Percentiles rank a stretch among this genome's conserved stretches.
Conservation (phyloP, 495 filamentous ascomycete genomes). For the Symbiotaphrina buchneri region DNA sequence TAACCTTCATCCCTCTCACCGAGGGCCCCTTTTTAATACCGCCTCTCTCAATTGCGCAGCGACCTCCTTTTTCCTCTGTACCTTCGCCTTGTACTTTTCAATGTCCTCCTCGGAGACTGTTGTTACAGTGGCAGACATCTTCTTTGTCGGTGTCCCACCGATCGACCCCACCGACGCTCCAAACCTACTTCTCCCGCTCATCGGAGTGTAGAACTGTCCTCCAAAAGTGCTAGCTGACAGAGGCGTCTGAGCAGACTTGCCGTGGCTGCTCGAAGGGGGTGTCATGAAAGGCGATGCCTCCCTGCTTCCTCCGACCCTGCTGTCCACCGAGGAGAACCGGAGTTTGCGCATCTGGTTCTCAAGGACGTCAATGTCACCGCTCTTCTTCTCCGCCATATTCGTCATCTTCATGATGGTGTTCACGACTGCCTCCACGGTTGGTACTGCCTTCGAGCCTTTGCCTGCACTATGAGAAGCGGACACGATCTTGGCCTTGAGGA, state of each 20-base stretch:
- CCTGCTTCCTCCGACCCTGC: constrained; percentile 12
- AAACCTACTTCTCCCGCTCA: constrained; percentile 13
- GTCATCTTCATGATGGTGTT: constrained; percentile 87
- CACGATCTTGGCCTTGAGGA: constrained; percentile 63
- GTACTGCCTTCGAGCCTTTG: constrained; percentile 18
- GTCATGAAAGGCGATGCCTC: constrained; percentile 39
- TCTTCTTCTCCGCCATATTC: constrained; percentile 68
- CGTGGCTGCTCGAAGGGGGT: constrained; percentile 19
- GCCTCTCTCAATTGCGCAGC: constrained; percentile 18
- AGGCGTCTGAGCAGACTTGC: constrained; percentile 17
- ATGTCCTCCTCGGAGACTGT: too few species aligned
- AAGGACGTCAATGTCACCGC: constrained; percentile 70
- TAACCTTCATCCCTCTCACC: too few species aligned
- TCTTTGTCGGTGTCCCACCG: too few species aligned
- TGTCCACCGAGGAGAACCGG: constrained; percentile 26
- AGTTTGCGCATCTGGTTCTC: constrained; percentile 65
- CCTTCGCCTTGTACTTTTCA: constrained; percentile 31
- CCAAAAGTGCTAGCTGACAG: constrained; percentile 12
- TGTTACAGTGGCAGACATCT: too few species aligned
- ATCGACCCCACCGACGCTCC: too few species aligned
- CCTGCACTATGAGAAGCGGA: constrained; percentile 19
- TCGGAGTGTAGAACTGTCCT: constrained; percentile 17
- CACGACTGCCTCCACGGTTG: constrained; percentile 78
- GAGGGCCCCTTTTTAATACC: constrained; percentile 13
- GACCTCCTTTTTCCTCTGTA: constrained; percentile 27